Base-by-base conservation (phyloP, 2,329 filamentous ascomycete species). In the Corniculantispora saksenae region DNA sequence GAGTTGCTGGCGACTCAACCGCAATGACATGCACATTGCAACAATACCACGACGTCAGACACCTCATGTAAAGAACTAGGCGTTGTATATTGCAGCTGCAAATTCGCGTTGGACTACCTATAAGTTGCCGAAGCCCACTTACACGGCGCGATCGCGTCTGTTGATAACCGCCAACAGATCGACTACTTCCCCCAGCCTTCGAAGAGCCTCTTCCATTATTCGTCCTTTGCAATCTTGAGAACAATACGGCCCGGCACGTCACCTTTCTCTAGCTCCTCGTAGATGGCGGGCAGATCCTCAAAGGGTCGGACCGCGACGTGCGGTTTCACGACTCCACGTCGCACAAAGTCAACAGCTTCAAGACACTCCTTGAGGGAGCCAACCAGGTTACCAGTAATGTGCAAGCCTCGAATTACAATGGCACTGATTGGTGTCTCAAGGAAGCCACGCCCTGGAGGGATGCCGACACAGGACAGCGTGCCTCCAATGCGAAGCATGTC, bases 281-380 rank as follows among this genome's bases (percentile, higher is more conserved):
- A 67, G 25, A 66, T 45, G n/a, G 62, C 45, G 4, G 67, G 67
- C 29, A 67, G 55, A 23, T 67, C 67, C 19, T 65, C 51, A 66
- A 67, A 66, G 13, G 62, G 62, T 54, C 66, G 59, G 40, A 67
- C 53, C 7, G 40, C 45, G 17, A 67, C 62, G 48, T 59, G 66
- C 13, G 66, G 68, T 51, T 67, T 67, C 23, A 69, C 66, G 15
- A 65, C 51, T 4, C 68, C 68, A 25, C 67, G 59, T 21, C 68
- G 57, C 8, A 68, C 68, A 19, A 67, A 59, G 23, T 67, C 68
- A 17, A 67, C 66, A 3, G 66, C 66, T 35, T 67, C 66, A 15
- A 67, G 50, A 40, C 66, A 69, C 17, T 68, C 68, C 32, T 69
- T 69, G 27, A 69, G 65, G n/a, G 66, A 68, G 17, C 67, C 66